Percentiles rank a stretch among this genome's conserved stretches.
These are phyloP conservation scores for Pseudogymnoascus sp. DNA, from an alignment of 2,329 filamentous ascomycete genomes.

Conservation along the genomic window DNA sequence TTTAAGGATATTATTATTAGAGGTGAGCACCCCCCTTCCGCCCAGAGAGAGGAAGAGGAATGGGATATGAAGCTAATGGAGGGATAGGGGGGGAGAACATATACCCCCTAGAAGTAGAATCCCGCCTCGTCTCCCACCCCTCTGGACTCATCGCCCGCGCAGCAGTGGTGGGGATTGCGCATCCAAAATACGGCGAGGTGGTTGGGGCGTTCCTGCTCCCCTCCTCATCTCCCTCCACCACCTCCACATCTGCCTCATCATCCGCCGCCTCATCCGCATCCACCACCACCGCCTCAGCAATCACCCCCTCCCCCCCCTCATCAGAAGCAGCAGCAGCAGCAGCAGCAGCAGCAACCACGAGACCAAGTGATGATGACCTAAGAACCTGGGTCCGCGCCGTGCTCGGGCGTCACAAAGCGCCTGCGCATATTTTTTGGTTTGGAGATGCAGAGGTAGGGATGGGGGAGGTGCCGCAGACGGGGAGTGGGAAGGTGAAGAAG, in stretches of 20 bases:
- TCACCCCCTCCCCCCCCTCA: background rate
- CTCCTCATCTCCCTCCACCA: conserved; percentile 22
- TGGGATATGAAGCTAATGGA: background rate
- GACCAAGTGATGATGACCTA: conserved; percentile 48
- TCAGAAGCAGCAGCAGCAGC: background rate
- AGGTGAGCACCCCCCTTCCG: conserved; percentile 34
- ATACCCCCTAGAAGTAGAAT: conserved; percentile 70
- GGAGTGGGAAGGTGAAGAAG: conserved; percentile 65
- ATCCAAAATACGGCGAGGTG: conserved; percentile 66
- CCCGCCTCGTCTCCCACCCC: conserved; percentile 59
- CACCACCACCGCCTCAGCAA: too few species aligned
- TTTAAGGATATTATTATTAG: conserved; percentile 78
- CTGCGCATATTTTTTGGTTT: conserved; percentile 68
- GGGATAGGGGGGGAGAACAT: conserved; percentile 60
- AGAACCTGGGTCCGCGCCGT: conserved; percentile 54
- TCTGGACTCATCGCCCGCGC: conserved; percentile 47
- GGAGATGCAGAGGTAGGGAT: conserved; percentile 51
- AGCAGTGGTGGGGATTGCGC: conserved; percentile 62
- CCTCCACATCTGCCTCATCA: too few species aligned
- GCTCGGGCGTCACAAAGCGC: conserved; percentile 62
- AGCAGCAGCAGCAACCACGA: too few species aligned
- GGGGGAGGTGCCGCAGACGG: conserved; percentile 54
- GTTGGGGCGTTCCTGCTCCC: conserved; percentile 57
- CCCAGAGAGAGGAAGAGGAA: background rate
- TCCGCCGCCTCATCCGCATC: too few species aligned